phyloP scores from a whole-genome alignment of 306 rosid genomes.

The Trifolium repens region DNA sequence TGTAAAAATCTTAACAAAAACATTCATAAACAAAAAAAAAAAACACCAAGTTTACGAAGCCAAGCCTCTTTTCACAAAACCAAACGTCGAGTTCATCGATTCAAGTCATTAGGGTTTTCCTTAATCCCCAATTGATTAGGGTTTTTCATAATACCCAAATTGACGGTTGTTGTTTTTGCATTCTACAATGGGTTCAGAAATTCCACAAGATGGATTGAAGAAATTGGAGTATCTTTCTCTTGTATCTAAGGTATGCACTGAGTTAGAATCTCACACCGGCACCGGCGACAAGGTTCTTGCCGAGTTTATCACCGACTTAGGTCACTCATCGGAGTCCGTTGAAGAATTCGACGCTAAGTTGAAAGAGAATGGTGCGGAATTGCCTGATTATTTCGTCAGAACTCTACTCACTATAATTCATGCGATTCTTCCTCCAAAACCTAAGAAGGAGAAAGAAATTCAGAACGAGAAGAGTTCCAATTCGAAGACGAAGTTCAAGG shows the following conservation, averaged over 20 bases:
- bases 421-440: conserved; percentile 73
- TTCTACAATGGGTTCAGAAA: not conserved
- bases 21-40: too few relatives aligned
- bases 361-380: conserved; percentile 72
- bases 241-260: conserved; percentile 79
- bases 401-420: conserved; percentile 67
- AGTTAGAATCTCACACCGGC: conserved; percentile 77
- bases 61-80: too few relatives aligned
- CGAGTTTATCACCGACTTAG: conserved; percentile 77
- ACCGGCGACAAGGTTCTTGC: conserved; percentile 73
- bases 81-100: too few relatives aligned
- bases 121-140: not conserved
- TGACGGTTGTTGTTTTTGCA: not conserved
- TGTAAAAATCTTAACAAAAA: too few relatives aligned
- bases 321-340: conserved; percentile 56
- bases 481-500: conserved; percentile 55
- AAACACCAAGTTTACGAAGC: too few relatives aligned
- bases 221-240: conserved; percentile 77
- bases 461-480: not conserved
- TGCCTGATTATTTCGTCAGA: conserved; percentile 77
- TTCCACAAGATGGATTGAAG: conserved; percentile 58
- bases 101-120: conserved; percentile 9
- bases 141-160: not conserved
- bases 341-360: conserved; percentile 66
- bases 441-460: conserved; percentile 53